Conservation (phyloP, 441 rosid species). For the Erodium moschatum region DNA sequence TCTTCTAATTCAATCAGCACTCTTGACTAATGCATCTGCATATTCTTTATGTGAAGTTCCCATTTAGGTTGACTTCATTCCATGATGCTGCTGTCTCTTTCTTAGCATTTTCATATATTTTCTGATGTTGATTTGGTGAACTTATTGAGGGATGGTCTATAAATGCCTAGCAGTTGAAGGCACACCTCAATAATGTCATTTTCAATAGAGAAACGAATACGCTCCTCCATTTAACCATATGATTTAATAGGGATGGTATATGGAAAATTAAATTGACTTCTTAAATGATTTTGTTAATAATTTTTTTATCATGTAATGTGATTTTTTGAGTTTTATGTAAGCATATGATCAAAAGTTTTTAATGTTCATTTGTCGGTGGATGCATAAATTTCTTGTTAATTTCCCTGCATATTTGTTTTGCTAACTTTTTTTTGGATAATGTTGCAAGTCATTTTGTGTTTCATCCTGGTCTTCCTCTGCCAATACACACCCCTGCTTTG, state of each 20-base stretch:
- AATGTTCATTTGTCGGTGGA: not conserved
- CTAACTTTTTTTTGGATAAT: not conserved
- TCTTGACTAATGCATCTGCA: not conserved
- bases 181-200: not conserved
- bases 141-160: not conserved
- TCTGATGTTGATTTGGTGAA: not conserved
- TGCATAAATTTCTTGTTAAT: not conserved
- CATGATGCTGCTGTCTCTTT: not conserved
- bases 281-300: not conserved
- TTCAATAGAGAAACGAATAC: not conserved
- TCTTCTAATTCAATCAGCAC: not conserved
- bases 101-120: not conserved
- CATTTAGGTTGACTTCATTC: not conserved
- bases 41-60: not conserved
- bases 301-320: not conserved
- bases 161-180: not conserved
- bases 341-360: not conserved
- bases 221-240: not conserved
- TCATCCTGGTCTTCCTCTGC: not conserved
- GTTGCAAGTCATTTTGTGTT: not conserved
- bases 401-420: not conserved
- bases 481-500: not conserved
- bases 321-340: not conserved
- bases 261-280: not conserved
- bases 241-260: not conserved